Evolutionary conservation across 208 protist species (phyloP).

Genomic region (Acanthamoeba castellanii): DNA sequence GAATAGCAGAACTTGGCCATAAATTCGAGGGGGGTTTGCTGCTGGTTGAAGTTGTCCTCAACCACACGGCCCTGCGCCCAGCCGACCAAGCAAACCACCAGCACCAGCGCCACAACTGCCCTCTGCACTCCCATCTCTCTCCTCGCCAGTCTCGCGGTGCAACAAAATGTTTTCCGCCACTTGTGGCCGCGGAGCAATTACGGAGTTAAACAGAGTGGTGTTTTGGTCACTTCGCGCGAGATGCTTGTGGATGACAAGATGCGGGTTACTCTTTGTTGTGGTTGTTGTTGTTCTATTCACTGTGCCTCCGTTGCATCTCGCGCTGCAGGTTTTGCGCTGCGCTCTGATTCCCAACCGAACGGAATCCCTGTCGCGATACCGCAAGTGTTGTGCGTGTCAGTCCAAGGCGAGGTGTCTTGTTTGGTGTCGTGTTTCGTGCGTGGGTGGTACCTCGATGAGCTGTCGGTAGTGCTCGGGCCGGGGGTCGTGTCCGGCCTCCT

Average conservation of each 20-base stretch:
- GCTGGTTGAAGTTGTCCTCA: neutral
- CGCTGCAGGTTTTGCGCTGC: neutral
- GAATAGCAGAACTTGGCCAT: constrained; percentile 16
- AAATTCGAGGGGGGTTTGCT: neutral
- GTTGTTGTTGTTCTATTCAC: neutral
- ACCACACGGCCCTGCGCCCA: neutral
- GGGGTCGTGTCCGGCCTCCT: neutral
- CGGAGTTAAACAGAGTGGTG: neutral
- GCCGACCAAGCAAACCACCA: neutral
- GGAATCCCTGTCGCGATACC: neutral
- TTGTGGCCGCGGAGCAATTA: neutral
- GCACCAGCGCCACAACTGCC: neutral
- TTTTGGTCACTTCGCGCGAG: no score
- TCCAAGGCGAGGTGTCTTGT: neutral
- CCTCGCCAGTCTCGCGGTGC: neutral
- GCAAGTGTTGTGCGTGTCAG: neutral
- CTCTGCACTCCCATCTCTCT: neutral
- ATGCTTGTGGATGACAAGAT: no score
- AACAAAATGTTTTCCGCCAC: neutral
- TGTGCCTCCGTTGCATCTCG: neutral
- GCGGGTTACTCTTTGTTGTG: neutral
- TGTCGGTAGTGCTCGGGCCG: neutral
- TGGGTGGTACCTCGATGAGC: neutral
- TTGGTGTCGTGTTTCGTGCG: neutral
- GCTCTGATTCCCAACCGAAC: neutral